Base-by-base conservation (phyloP, 352 stramenopile genomes). In the Phytopythium mirpurense region DNA sequence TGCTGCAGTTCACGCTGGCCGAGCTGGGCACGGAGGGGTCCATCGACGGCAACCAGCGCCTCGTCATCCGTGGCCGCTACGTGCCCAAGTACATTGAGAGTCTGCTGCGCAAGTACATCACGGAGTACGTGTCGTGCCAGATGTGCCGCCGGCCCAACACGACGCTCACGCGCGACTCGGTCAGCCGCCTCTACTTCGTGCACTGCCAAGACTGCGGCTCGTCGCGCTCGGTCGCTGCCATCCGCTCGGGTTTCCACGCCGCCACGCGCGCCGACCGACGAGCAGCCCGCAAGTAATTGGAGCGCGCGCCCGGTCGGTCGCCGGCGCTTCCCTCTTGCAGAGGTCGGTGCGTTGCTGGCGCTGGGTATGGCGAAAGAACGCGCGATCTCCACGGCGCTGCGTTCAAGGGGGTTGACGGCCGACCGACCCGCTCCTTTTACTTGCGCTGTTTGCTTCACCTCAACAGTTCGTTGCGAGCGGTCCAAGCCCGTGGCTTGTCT, bases 41-140 rank as follows among this genome's bases (percentile, higher is more conserved):
- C 52, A 98, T 99, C 74, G 97, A 99, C 70, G 96, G 96, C 60
- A 98, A 98, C 72, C 94, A 99, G 68, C 95, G 96, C 37, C 80
- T 99, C 31, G 93, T 99, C 31, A 98, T 99, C 67, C 92, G 96
- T 51, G 97, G 97, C 51, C 95, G 96, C 60, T 99, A 98, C 70
- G 86, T 98, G 43, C 88, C 95, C 41, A 98, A 99, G 84, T 99
- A 99, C 82, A 99, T 99, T 70, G 97, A 99, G 69, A 98, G 82
- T 52, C 88, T 99, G 65, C 84, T 99, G 46, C 82, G 95, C 54
- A 99, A 99, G 78, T 99, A 99, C 78, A 99, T 99, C 62, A 96
- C 95, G 23, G 96, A 98, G 70, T 99, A 99, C 78, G 97, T 99
- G 24, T 98, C 95, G 61, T 99, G 97, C 82, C 91, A 98, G 71